Conservation (phyloP, 2,329 filamentous ascomycete genomes). For the Cladosporium cucumerinum region DNA sequence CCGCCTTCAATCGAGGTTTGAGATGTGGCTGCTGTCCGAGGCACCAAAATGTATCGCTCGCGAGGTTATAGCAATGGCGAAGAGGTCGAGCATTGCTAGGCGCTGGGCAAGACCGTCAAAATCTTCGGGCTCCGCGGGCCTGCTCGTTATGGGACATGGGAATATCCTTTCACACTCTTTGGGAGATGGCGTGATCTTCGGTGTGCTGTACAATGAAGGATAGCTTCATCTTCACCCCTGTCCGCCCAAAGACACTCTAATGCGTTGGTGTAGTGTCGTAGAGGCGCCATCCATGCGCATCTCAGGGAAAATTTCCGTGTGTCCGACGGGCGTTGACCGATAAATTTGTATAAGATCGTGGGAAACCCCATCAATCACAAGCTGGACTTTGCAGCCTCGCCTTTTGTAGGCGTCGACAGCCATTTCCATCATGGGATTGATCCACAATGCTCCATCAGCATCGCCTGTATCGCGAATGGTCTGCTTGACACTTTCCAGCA, state of each 20-base stretch:
- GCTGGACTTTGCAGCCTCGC: slow-evolving; percentile 29
- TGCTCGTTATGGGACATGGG: not conserved
- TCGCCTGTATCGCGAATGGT: slow-evolving; percentile 28
- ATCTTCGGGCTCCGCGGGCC: not conserved
- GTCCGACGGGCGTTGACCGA: slow-evolving; percentile 10
- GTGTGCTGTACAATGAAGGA: not conserved
- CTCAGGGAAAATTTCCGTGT: slow-evolving; percentile 15
- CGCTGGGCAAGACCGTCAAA: not conserved
- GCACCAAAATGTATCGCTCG: not conserved
- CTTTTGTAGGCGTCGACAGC: slow-evolving; percentile 25
- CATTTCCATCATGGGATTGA: slow-evolving; percentile 33
- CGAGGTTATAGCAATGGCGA: not conserved
- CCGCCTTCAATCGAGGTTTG: not conserved
- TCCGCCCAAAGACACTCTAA: slow-evolving; percentile 27
- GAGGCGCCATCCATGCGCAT: slow-evolving; percentile 24
- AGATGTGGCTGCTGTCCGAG: not conserved
- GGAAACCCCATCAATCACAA: slow-evolving; percentile 27
- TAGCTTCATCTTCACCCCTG: slow-evolving; percentile 6
- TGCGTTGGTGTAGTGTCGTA: slow-evolving; percentile 26
- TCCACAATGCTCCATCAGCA: slow-evolving; percentile 27
- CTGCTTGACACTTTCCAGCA: slow-evolving; percentile 30
- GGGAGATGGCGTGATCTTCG: not conserved
- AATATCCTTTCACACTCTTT: not conserved
- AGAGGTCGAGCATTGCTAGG: not conserved
- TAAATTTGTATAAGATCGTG: slow-evolving; percentile 26